Conservation (phyloP, 2,329 filamentous ascomycete species). For the Colletotrichum paranaense region DNA sequence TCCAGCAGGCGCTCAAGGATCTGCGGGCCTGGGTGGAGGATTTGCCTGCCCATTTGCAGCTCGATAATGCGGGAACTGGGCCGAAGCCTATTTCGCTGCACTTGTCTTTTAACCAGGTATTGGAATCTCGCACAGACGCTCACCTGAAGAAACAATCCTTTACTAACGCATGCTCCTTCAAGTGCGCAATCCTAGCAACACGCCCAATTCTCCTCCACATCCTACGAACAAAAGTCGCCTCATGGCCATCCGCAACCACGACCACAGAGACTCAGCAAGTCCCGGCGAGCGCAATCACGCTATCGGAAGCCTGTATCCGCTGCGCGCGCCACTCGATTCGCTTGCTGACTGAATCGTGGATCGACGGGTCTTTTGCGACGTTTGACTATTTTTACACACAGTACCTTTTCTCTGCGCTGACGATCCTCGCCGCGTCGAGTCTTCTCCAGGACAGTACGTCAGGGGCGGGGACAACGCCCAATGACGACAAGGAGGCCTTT, state of each 20-base stretch:
- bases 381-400: slow-evolving; percentile 60
- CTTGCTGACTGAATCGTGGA: slow-evolving; percentile 56
- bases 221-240: slow-evolving; percentile 41
- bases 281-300: slow-evolving; percentile 46
- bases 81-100: slow-evolving; percentile 47
- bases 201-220: slow-evolving; percentile 48
- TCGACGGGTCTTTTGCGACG: slow-evolving; percentile 56
- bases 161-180: too few relatives aligned
- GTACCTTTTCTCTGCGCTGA: slow-evolving; percentile 59
- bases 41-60: slow-evolving; percentile 44
- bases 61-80: slow-evolving; percentile 39
- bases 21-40: slow-evolving; percentile 46
- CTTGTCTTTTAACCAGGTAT: slow-evolving; percentile 45
- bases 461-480: slow-evolving; percentile 36
- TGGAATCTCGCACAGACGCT: too few relatives aligned
- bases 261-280: slow-evolving; percentile 37
- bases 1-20: slow-evolving; percentile 46
- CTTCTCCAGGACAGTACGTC: slow-evolving; percentile 40
- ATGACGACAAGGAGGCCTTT: slow-evolving; percentile 50
- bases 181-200: slow-evolving; percentile 48
- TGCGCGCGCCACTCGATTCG: slow-evolving; percentile 56
- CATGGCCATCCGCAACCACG: slow-evolving; percentile 31
- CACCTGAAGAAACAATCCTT: too few relatives aligned
- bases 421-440: slow-evolving; percentile 56
- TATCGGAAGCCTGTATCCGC: slow-evolving; percentile 57